A percentile compares a stretch with the other conserved stretches of the same genome.
Evolutionary conservation across 2,329 filamentous ascomycete genomes (phyloP).

Genomic region (Curvularia sp.): DNA sequence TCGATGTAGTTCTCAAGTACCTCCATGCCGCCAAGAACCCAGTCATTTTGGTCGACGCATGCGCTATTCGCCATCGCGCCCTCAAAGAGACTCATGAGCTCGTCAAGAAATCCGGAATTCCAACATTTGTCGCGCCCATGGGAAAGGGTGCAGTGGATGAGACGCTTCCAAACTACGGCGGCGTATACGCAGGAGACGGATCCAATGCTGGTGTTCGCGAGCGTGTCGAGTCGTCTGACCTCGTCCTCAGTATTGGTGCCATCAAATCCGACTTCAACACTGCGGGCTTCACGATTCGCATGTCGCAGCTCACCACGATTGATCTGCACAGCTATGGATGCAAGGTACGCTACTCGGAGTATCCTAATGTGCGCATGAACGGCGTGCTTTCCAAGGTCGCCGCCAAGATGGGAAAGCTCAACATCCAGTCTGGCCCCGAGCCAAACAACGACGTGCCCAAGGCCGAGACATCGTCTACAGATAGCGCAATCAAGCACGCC

Average conservation of each 20-base stretch:
- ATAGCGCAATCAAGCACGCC: constrained; percentile 67
- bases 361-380: constrained; percentile 78
- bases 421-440: constrained; percentile 60
- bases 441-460: constrained; percentile 61
- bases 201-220: constrained; percentile 70
- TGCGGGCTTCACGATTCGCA: constrained; percentile 80
- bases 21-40: constrained; percentile 76
- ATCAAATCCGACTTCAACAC: constrained; percentile 83
- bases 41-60: constrained; percentile 82
- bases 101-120: constrained; percentile 74
- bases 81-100: constrained; percentile 75
- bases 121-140: constrained; percentile 89
- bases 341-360: constrained; percentile 78
- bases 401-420: constrained; percentile 64
- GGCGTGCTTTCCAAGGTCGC: constrained; percentile 77
- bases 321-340: constrained; percentile 79
- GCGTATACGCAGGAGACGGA: constrained; percentile 83
- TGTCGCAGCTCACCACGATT: constrained; percentile 78
- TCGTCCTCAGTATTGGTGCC: constrained; percentile 73
- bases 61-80: constrained; percentile 78
- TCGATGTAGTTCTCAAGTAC: constrained; percentile 76
- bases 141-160: constrained; percentile 86
- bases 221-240: constrained; percentile 71
- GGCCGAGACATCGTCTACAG: constrained; percentile 39
- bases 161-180: constrained; percentile 75